Percentiles rank a stretch among this genome's conserved stretches.
Evolutionary conservation across 176 grass and related monocot species (phyloP).

Genomic region (Typha latifolia): DNA sequence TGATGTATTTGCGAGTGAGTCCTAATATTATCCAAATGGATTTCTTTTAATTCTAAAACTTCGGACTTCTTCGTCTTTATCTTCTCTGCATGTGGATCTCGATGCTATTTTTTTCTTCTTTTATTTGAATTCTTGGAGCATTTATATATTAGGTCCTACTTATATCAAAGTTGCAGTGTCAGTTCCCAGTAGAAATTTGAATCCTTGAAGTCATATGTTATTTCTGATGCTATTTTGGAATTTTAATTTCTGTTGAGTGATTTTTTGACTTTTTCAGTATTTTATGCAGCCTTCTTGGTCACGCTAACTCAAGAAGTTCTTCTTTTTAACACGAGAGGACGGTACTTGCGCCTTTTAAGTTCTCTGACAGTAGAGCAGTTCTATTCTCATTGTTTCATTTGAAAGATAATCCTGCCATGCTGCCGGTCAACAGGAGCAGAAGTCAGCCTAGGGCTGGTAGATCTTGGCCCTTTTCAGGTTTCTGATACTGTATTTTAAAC

Average conservation of each 20-base stretch:
- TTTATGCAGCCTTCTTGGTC: not conserved
- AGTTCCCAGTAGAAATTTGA: not conserved
- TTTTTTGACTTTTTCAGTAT: not conserved
- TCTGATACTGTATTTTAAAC: not conserved
- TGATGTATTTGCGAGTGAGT: no score
- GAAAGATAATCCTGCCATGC: conserved; percentile 56
- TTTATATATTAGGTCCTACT: not conserved
- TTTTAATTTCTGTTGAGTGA: not conserved
- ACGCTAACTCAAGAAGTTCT: not conserved
- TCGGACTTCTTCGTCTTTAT: not conserved
- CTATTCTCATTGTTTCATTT: conserved; percentile 16
- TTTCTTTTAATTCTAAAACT: not conserved
- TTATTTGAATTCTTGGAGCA: not conserved
- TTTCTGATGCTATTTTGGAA: not conserved
- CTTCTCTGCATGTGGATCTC: not conserved
- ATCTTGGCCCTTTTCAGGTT: conserved; percentile 32
- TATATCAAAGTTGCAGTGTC: not conserved
- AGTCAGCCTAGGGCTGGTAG: conserved; percentile 62
- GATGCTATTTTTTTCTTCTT: not conserved
- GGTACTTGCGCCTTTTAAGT: not conserved
- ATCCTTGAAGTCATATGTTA: not conserved
- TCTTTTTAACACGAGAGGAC: not conserved
- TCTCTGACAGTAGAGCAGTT: conserved; percentile 7
- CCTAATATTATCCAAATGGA: no score
- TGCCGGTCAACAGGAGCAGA: conserved; percentile 61